Evolutionary conservation across 331 rosid genomes (phyloP), one percentile per base, ranked within the genome.

Genomic region (Pyracantha coccinea): DNA sequence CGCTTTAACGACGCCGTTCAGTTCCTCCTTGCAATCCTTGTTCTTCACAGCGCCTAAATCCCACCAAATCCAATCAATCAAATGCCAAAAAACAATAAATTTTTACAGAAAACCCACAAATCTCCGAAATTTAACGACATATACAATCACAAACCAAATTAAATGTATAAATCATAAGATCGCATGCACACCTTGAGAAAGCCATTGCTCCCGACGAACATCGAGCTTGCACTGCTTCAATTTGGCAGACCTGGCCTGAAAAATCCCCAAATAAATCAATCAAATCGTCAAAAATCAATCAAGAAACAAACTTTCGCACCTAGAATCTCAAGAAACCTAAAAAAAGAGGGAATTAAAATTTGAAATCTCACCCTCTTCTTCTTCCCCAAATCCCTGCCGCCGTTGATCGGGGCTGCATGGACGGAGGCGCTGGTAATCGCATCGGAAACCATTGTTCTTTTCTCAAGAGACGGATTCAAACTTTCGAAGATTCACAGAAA

Each of bases 171-270:
- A 25, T 17, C 7, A 17, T 75, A 31, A 72, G 76, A 74, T 71
- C 55, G 69, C 21, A 5, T 12, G 7, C 71, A 24, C 80, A 94
- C 99, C 93, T 85, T 89, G 96, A 32, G 96, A 86, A 44, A 94
- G 85, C 99, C 97, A 94, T 82, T 94, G 99, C 77, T 94, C 99
- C 27, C 99, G 96, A 75, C 99, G 99, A 55, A 89, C 97, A 68
- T 94, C 97, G 72, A 92, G 92, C 86, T 94, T 94, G 73, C 91
- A 82, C 85, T 92, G 97, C 89, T 94, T 94, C 94, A 94, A 86
- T 94, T 94, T 94, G 4, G 99, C 97, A 6, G 94, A 83, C 91
- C 93, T 88, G 27, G 88, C 92, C 99, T 94, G 88, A 69, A 79
- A n/a, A 38, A 16, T 7, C 16, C 62, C 33, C 16, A 38, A 66